These are phyloP conservation scores for Niveomyces coronatus DNA, from an alignment of 2,329 filamentous ascomycete species.

Conservation along the genomic window DNA sequence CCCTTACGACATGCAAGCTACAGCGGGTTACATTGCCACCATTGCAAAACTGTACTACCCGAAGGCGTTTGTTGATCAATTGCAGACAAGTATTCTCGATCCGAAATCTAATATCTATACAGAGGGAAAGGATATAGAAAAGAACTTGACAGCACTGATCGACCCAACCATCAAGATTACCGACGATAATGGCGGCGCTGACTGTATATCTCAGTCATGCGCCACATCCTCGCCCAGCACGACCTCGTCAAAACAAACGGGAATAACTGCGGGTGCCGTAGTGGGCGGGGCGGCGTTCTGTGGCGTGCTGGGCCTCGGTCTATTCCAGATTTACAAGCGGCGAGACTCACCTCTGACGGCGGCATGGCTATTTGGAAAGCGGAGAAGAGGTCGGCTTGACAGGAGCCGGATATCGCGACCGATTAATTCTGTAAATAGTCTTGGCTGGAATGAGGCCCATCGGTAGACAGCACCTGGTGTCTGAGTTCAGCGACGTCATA, in stretches of 20 bases:
- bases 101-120: background rate
- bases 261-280: background rate
- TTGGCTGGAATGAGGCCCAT: background rate
- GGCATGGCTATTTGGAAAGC: background rate
- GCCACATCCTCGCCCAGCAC: background rate
- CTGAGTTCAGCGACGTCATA: too few species aligned
- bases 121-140: background rate
- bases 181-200: background rate
- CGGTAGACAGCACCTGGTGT: too few species aligned
- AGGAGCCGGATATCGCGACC: background rate
- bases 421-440: background rate
- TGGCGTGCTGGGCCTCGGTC: background rate
- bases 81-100: background rate
- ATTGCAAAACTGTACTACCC: background rate
- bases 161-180: background rate
- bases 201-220: background rate
- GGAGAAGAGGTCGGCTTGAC: background rate
- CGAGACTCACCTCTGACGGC: background rate
- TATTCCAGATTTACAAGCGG: slow-evolving; percentile 1
- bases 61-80: background rate
- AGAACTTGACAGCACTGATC: background rate
- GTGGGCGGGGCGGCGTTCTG: background rate
- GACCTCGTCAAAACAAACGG: background rate
- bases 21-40: background rate
- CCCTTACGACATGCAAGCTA: background rate